These are phyloP conservation scores for Citrullus amarus DNA, from an alignment of 306 rosid species.

Conservation along the genomic window DNA sequence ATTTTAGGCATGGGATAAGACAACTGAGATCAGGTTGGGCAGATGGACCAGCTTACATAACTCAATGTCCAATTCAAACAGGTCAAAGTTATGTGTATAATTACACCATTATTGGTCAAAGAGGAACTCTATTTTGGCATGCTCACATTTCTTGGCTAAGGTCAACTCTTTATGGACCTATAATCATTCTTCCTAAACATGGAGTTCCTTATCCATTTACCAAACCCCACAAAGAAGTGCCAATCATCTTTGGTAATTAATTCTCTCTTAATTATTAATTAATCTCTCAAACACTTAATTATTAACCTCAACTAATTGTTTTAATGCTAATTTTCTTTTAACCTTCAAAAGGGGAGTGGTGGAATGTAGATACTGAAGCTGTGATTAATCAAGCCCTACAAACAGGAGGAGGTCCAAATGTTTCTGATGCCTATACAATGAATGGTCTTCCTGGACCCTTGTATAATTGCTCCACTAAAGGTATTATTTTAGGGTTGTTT, in stretches of 20 bases:
- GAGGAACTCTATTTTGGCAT: slow-evolving; percentile 4
- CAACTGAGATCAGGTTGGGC: neutral
- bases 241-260: neutral
- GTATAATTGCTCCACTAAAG: neutral
- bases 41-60: neutral
- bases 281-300: neutral
- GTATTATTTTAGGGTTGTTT: neutral
- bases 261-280: neutral
- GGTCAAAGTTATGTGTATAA: neutral
- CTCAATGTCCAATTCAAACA: neutral
- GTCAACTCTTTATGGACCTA: neutral
- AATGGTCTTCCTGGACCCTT: neutral
- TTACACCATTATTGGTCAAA: neutral
- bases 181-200: neutral
- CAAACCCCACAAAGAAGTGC: neutral
- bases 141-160: slow-evolving; percentile 5
- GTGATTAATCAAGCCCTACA: neutral
- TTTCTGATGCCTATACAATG: neutral
- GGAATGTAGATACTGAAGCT: neutral
- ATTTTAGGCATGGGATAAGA: neutral
- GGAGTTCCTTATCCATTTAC: slow-evolving; percentile 4
- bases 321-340: no score
- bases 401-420: slow-evolving; percentile 2
- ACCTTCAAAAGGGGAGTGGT: neutral
- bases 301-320: no score